Evolutionary conservation across 257 asterid genomes (phyloP), one percentile per base, ranked within the genome.

Genomic region (Solanum acaule): DNA sequence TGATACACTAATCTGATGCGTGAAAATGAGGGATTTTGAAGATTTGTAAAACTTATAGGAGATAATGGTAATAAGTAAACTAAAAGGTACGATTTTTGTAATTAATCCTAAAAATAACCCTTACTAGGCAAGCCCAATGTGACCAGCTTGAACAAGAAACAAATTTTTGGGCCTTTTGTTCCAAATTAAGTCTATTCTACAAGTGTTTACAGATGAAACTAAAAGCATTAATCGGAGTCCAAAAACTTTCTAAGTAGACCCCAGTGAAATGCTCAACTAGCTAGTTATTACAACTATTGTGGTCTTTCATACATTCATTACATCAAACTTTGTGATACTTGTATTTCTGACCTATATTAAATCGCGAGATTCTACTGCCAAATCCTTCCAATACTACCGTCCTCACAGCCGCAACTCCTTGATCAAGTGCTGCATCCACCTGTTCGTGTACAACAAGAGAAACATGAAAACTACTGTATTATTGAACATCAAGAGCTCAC

Each of bases 291-390:
- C n/a, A 78, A 8, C 35, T 25, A 10, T 27, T 9, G 27, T 46
- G 68, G 10, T 46, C 67, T 81, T 81, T 16, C 63, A 35, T 25
- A 40, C 87, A 18, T n/a, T 9, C 35, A 59, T 37, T 22, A 37
- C 63, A 88, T 94, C 90, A 92, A 86, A 94, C 95, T 89, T 91
- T 92, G 91, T 96, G 94, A 88, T 93, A 97, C 91, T 97, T 97
- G 94, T 95, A 95, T 87, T 95, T 97, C 94, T 97, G 99, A 8
- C 98, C 98, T 71, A 97, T 95, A 90, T 97, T 96, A 91, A 97
- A 97, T 89, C 98, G 94, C 63, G 89, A 95, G 46, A 96, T 89
- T 56, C 93, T 93, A 89, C 89, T 93, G 92, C 94, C 92, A 84
- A 96, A 94, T 65, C 98, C 99, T 93, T 96, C 98, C 44, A 70